Evolutionary conservation across 768 basidiomycete genomes (phyloP).

Genomic region (Calocera viscosa): DNA sequence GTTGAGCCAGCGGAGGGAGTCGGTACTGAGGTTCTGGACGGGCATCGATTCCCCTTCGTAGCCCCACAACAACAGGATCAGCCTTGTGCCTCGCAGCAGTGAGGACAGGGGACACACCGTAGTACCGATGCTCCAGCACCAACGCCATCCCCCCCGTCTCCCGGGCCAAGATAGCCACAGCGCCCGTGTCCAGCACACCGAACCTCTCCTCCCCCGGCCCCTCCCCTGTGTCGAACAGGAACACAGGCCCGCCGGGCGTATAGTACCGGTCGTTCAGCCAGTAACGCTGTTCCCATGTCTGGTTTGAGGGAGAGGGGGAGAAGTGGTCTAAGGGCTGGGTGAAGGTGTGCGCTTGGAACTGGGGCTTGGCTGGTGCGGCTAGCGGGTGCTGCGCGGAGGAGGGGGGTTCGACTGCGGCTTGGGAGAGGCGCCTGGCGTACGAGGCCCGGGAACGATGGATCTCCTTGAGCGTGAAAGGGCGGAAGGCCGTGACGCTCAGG

Average conservation of each 20-base stretch:
- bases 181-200: slow-evolving; percentile 61
- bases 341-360: slow-evolving; percentile 41
- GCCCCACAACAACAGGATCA: too few relatives aligned
- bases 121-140: slow-evolving; percentile 87
- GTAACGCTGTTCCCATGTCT: slow-evolving; percentile 76
- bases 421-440: not conserved
- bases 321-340: slow-evolving; percentile 80
- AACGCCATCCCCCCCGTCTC: slow-evolving; percentile 81
- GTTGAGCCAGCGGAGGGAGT: slow-evolving; percentile 73
- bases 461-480: not conserved
- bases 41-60: slow-evolving; percentile 59
- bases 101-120: slow-evolving; percentile 38
- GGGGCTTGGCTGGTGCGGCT: not conserved
- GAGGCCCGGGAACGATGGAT: not conserved
- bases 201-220: slow-evolving; percentile 54
- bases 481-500: not conserved
- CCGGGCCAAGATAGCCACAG: slow-evolving; percentile 71
- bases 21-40: slow-evolving; percentile 65
- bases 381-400: not conserved
- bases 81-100: slow-evolving; percentile 10
- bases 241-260: slow-evolving; percentile 60
- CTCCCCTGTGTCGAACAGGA: slow-evolving; percentile 87
- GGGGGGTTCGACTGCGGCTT: not conserved
- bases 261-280: slow-evolving; percentile 85
- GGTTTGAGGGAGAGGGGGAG: slow-evolving; percentile 33